phyloP scores from a whole-genome alignment of 345 rosid genomes.

The Moricandia arvensis region DNA sequence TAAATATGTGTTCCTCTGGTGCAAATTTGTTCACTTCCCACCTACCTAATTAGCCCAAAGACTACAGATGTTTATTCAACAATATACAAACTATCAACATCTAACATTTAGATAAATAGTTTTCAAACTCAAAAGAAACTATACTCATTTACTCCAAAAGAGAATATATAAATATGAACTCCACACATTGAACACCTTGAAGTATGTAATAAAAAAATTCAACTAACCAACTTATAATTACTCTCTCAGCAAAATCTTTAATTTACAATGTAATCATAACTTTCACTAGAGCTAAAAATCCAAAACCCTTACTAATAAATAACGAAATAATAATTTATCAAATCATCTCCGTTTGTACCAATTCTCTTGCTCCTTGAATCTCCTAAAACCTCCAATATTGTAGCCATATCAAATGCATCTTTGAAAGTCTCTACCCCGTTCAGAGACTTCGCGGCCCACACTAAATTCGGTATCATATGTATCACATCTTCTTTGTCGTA shows the following conservation, averaged over 20 bases:
- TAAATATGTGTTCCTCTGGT: too few relatives aligned
- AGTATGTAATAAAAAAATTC: slow-evolving; percentile 7
- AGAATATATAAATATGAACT: background rate
- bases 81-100: background rate
- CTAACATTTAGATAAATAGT: background rate
- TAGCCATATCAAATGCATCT: slow-evolving; percentile 86
- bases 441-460: slow-evolving; percentile 60
- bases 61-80: background rate
- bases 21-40: background rate
- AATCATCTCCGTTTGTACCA: slow-evolving; percentile 61
- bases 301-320: slow-evolving; percentile 13
- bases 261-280: slow-evolving; percentile 30
- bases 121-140: too few relatives aligned
- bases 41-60: background rate
- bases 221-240: slow-evolving; percentile 29
- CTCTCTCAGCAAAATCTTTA: slow-evolving; percentile 16
- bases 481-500: slow-evolving; percentile 66
- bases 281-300: background rate
- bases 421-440: slow-evolving; percentile 62
- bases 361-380: slow-evolving; percentile 69
- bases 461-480: slow-evolving; percentile 58
- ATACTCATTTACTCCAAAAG: background rate
- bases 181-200: background rate
- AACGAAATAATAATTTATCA: slow-evolving; percentile 5
- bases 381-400: slow-evolving; percentile 72